Base-by-base conservation (phyloP, 352 stramenopile genomes). In the Pythium rhizo-oryzae region DNA sequence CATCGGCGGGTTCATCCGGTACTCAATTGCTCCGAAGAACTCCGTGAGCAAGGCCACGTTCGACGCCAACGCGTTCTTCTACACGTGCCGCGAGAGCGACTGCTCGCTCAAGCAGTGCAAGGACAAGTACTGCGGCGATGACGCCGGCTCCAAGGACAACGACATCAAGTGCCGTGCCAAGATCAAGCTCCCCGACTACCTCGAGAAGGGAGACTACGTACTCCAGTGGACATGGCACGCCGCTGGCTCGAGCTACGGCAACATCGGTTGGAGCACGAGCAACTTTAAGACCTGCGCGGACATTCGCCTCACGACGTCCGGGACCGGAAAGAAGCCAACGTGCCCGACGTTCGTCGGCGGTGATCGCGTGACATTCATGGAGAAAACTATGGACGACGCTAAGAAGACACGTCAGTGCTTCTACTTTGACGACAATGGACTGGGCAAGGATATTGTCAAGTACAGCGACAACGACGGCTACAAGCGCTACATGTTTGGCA, bases 221-320 rank as follows among this genome's bases (percentile, higher is more conserved):
- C 59, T 89, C 55, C 81, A 89, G 62, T 87, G 78, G 81, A 76
- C 77, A 23, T 87, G 81, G 81, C 78, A 84, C 25, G 64, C 67
- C 19, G 79, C 69, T 13, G 81, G 81, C 23, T 84, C 75, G 47
- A 85, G 76, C 54, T 83, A 77, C 54, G 79, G 81, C 30, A 82
- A 87, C 59, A 71, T 85, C 39, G 77, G 72, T 12, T 87, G 77
- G 79, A 70, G 70, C n/a, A 77, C 79, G 54, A 65, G 63, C 4
- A 76, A 84, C 49, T 89, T 81, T 53, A 77, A 80, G 16, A 81
- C 79, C 8, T 89, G 79, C 21, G 81, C 81, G 2, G 79, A 89
- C 23, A 87, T 89, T 52, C 75, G 71, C 16, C 57, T 89, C 30
- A 89, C 81, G 13, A 77, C 77, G 0, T 58, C 62, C 0, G 81